Conservation (phyloP, 2,329 filamentous ascomycete genomes). For the Lecanoromycetidae sp. region DNA sequence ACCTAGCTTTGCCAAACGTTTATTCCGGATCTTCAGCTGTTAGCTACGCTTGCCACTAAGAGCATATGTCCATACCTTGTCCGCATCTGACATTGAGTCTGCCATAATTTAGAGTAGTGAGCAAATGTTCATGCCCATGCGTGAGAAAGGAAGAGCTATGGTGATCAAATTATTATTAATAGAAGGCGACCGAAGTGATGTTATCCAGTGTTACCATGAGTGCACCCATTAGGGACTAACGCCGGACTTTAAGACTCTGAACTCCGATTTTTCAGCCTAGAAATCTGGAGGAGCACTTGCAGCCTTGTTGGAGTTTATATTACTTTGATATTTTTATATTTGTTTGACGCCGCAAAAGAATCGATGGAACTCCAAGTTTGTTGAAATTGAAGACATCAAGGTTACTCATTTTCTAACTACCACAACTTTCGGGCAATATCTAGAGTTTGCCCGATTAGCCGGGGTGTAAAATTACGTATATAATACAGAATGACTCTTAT, state of each 20-base stretch:
- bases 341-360: background rate
- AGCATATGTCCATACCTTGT: conserved; percentile 31
- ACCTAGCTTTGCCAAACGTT: conserved; percentile 53
- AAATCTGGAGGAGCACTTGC: no score
- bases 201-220: conserved; percentile 6
- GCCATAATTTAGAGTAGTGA: conserved; percentile 27
- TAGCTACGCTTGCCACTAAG: background rate
- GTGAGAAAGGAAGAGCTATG: conserved; percentile 5
- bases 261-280: no score
- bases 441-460: no score
- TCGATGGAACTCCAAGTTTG: no score
- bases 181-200: conserved; percentile 1
- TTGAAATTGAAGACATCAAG: no score
- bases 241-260: no score
- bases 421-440: no score
- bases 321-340: background rate
- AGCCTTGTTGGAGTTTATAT: background rate
- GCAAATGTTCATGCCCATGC: background rate
- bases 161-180: conserved; percentile 11
- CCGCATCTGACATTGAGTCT: conserved; percentile 36
- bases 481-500: no score
- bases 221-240: no score
- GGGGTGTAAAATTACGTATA: no score
- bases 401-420: no score
- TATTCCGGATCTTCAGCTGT: conserved; percentile 48